Percentiles rank a stretch among this genome's conserved stretches.
These are phyloP conservation scores for Rosa lucieae DNA, from an alignment of 306 rosid species.

Conservation along the genomic window DNA sequence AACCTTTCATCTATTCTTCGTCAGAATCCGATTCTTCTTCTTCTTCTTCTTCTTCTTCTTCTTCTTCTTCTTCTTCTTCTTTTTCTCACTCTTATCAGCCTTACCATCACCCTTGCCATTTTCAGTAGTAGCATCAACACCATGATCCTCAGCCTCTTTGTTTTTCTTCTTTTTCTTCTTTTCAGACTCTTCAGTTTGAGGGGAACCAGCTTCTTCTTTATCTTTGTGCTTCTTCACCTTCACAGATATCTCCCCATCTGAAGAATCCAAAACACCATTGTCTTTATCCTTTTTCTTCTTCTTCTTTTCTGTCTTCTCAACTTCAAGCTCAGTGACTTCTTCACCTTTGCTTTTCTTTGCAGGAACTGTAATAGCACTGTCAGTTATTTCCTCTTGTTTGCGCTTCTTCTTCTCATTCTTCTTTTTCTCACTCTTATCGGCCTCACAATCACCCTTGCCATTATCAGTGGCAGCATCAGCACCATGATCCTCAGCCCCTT, in stretches of 20 bases:
- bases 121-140: slow-evolving; percentile 3
- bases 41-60: slow-evolving; percentile 43
- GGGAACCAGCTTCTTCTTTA: slow-evolving; percentile 41
- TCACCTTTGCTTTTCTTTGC: slow-evolving; percentile 51
- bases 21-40: slow-evolving; percentile 34
- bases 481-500: not conserved
- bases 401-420: slow-evolving; percentile 31
- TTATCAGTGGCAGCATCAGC: slow-evolving; percentile 1
- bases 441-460: slow-evolving; percentile 28
- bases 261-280: slow-evolving; percentile 23
- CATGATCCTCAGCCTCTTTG: slow-evolving; percentile 46
- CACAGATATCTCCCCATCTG: slow-evolving; percentile 39
- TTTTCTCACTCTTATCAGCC: slow-evolving; percentile 58
- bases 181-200: slow-evolving; percentile 56
- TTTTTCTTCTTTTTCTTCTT: slow-evolving; percentile 67
- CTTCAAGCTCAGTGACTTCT: slow-evolving; percentile 35
- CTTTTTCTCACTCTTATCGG: slow-evolving; percentile 55
- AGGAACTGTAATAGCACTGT: slow-evolving; percentile 32
- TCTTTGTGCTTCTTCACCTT: slow-evolving; percentile 33
- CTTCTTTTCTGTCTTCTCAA: slow-evolving; percentile 43
- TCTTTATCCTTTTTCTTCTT: slow-evolving; percentile 55
- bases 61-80: slow-evolving; percentile 40
- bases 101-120: slow-evolving; percentile 28
- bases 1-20: slow-evolving; percentile 35
- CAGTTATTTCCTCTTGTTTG: slow-evolving; percentile 40